These are phyloP conservation scores for Nicotiana noctiflora DNA, from an alignment of 257 asterid species.

Conservation along the genomic window DNA sequence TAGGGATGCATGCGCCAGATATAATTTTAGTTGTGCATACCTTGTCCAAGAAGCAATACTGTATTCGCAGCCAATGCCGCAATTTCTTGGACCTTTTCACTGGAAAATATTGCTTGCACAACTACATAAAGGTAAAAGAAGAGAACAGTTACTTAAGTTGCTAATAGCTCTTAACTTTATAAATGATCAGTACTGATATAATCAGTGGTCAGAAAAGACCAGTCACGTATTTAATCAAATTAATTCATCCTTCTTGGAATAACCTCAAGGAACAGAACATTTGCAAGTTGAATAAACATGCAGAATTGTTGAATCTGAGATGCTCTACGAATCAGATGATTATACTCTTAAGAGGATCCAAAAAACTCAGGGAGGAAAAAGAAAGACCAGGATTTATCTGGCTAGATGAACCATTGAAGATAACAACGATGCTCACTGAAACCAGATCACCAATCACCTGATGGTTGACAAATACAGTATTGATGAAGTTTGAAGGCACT, in stretches of 20 bases:
- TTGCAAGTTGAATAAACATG: neutral
- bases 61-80: slow-evolving; percentile 57
- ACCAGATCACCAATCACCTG: neutral
- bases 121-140: slow-evolving; percentile 30
- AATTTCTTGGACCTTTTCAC: slow-evolving; percentile 73
- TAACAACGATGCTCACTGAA: neutral
- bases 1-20: neutral
- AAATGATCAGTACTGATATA: neutral
- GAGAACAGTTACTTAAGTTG: slow-evolving; percentile 8
- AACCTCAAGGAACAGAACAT: neutral
- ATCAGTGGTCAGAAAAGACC: neutral
- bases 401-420: neutral
- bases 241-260: neutral
- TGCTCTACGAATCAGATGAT: neutral
- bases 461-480: neutral
- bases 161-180: neutral
- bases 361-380: neutral
- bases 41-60: slow-evolving; percentile 71
- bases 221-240: neutral
- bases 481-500: neutral
- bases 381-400: neutral
- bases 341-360: neutral
- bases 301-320: neutral
- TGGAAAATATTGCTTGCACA: slow-evolving; percentile 51
- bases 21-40: slow-evolving; percentile 28